phyloP scores from a whole-genome alignment of 83 land plant species.

The Thuja plicata region DNA sequence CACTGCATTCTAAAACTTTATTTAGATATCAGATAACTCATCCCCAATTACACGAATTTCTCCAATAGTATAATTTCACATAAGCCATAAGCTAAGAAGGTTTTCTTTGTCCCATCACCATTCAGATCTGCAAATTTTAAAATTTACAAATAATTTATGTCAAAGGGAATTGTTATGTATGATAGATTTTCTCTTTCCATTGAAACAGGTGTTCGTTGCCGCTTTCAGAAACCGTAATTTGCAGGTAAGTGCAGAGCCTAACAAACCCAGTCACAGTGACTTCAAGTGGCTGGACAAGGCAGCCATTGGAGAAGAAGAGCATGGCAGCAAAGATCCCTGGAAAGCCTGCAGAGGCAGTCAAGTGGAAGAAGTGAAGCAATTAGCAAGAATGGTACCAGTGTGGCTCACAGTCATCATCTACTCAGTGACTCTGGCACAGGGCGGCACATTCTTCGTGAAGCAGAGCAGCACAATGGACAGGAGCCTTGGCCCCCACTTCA shows the following conservation, averaged over 20 bases:
- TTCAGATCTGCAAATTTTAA: too few relatives aligned
- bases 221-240: constrained; percentile 39
- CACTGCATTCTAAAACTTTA: too few relatives aligned
- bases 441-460: constrained; percentile 17
- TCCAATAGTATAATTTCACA: too few relatives aligned
- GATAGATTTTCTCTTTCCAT: too few relatives aligned
- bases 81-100: too few relatives aligned
- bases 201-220: constrained; percentile 16
- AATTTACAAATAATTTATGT: too few relatives aligned
- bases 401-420: constrained; percentile 15
- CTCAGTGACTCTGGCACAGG: constrained; percentile 14
- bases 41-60: too few relatives aligned
- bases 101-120: too few relatives aligned
- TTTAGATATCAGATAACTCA: too few relatives aligned
- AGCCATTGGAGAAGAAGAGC: constrained; percentile 4
- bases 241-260: constrained; percentile 22
- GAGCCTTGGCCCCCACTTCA: constrained; percentile 22
- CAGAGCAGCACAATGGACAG: constrained; percentile 32
- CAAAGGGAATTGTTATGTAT: too few relatives aligned
- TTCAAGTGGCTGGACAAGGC: constrained; percentile 29
- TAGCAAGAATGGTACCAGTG: constrained; percentile 23
- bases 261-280: constrained; percentile 22
- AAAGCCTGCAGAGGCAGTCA: constrained; percentile 22
- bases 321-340: constrained; percentile 10
- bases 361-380: constrained; percentile 31